These are phyloP conservation scores for Cinchona pubescens DNA, from an alignment of 257 asterid genomes.

Conservation along the genomic window DNA sequence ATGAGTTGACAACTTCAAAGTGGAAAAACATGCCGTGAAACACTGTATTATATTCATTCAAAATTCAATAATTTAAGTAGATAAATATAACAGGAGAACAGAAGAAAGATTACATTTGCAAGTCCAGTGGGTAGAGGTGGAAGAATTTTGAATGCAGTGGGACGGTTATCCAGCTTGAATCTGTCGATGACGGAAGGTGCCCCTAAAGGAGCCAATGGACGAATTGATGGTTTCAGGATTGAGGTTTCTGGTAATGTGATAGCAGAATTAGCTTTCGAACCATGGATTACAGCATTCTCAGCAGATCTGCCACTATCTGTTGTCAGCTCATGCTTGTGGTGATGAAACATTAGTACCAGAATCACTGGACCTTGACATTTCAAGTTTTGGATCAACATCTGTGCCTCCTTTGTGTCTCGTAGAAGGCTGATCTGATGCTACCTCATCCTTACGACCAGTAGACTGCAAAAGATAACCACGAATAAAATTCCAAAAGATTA, in stretches of 20 bases:
- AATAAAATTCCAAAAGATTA: background rate
- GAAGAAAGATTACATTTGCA: conserved; percentile 53
- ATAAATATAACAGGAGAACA: background rate
- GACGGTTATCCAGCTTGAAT: conserved; percentile 91
- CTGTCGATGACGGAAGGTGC: conserved; percentile 58
- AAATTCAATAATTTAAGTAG: background rate
- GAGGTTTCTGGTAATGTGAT: conserved; percentile 36
- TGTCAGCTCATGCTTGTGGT: conserved; percentile 29
- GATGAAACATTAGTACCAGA: conserved; percentile 32
- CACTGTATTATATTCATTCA: background rate
- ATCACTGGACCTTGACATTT: conserved; percentile 33
- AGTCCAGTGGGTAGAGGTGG: conserved; percentile 82
- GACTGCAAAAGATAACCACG: conserved; percentile 48
- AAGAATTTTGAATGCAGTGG: conserved; percentile 71
- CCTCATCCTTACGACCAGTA: conserved; percentile 52
- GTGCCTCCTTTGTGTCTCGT: conserved; percentile 47
- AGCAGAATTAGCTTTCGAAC: conserved; percentile 37
- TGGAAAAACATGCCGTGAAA: background rate
- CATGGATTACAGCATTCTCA: conserved; percentile 31
- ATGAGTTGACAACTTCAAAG: too few relatives aligned
- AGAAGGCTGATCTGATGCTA: conserved; percentile 39
- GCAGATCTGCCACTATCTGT: conserved; percentile 33
- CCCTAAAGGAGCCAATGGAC: conserved; percentile 52
- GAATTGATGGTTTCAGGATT: conserved; percentile 46
- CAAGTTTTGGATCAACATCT: conserved; percentile 39